A percentile compares a stretch with the other conserved stretches of the same genome.
These are phyloP conservation scores for Ceratobasidium sp. DNA, from an alignment of 1,284 basidiomycete species.

Conservation along the genomic window DNA sequence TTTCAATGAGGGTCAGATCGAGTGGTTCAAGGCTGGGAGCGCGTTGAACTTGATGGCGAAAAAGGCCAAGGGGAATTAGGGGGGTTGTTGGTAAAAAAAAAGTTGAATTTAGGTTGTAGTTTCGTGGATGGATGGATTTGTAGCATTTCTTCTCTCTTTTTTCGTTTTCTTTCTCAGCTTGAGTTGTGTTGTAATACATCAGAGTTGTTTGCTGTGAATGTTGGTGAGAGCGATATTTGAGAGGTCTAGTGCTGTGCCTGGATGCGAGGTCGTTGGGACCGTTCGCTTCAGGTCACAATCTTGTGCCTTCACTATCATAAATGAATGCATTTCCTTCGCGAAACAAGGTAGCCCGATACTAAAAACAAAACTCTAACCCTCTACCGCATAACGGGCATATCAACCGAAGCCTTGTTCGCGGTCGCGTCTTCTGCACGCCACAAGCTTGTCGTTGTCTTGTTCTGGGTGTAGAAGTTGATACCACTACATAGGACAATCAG, in stretches of 20 bases:
- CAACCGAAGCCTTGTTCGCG: constrained; percentile 78
- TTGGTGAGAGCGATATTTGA: neutral
- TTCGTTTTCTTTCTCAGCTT: constrained; percentile 28
- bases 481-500: constrained; percentile 73
- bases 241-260: too few relatives aligned
- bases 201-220: constrained; percentile 12
- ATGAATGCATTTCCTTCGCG: too few relatives aligned
- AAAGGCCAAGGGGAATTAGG: constrained; percentile 32
- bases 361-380: neutral
- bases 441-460: constrained; percentile 87
- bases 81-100: neutral
- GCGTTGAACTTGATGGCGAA: constrained; percentile 74
- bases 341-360: neutral
- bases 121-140: constrained; percentile 16
- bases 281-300: too few relatives aligned
- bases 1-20: constrained; percentile 91
- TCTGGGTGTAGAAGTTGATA: constrained; percentile 92
- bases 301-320: too few relatives aligned
- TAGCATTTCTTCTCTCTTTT: constrained; percentile 9
- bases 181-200: constrained; percentile 25
- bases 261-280: too few relatives aligned
- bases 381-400: constrained; percentile 80
- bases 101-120: neutral
- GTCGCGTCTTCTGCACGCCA: constrained; percentile 87
- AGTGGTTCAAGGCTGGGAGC: constrained; percentile 94